Percentiles rank a stretch among this genome's conserved stretches.
Evolutionary conservation across 2,329 filamentous ascomycete species (phyloP).

Genomic region (Furcasterigmium furcatum): DNA sequence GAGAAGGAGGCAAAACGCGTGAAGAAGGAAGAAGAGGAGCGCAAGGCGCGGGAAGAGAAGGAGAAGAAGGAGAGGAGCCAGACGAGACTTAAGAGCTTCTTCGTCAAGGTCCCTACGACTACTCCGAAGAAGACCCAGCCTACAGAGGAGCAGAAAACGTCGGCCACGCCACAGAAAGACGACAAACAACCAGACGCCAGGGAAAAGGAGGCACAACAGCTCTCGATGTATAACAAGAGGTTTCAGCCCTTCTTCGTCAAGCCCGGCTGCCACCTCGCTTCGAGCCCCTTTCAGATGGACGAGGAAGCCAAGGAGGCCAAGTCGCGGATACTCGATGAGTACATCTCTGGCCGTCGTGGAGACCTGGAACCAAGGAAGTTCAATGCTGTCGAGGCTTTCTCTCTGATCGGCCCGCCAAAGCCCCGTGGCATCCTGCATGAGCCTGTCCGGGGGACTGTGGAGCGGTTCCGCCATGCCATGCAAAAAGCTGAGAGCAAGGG

Average conservation of each 20-base stretch:
- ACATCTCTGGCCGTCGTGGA: constrained; percentile 37
- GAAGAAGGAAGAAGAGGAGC: constrained; percentile 47
- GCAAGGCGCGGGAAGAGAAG: constrained; percentile 35
- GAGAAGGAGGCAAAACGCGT: constrained; percentile 41
- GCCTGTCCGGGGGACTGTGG: constrained; percentile 60
- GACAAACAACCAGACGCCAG: constrained; percentile 8
- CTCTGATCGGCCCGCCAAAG: constrained; percentile 32
- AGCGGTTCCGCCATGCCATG: constrained; percentile 46
- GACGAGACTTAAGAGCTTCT: constrained; percentile 44
- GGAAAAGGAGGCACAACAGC: constrained; percentile 18
- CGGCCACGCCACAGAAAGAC: constrained; percentile 19
- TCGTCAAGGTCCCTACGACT: constrained; percentile 29
- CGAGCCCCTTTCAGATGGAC: constrained; percentile 55
- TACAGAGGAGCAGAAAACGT: constrained; percentile 12
- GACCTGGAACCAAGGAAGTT: constrained; percentile 22
- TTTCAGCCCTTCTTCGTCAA: constrained; percentile 84
- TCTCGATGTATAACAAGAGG: constrained; percentile 59
- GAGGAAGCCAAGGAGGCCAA: constrained; percentile 50
- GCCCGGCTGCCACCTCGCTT: constrained; percentile 68
- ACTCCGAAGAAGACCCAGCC: constrained; percentile 21
- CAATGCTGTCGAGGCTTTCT: constrained; percentile 41
- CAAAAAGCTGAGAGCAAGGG: constrained; percentile 30
- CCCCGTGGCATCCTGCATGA: constrained; percentile 45
- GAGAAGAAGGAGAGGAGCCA: constrained; percentile 48
- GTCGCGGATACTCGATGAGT: constrained; percentile 49